Conservation (phyloP, 1,284 basidiomycete genomes). For the Leccinum huronense region DNA sequence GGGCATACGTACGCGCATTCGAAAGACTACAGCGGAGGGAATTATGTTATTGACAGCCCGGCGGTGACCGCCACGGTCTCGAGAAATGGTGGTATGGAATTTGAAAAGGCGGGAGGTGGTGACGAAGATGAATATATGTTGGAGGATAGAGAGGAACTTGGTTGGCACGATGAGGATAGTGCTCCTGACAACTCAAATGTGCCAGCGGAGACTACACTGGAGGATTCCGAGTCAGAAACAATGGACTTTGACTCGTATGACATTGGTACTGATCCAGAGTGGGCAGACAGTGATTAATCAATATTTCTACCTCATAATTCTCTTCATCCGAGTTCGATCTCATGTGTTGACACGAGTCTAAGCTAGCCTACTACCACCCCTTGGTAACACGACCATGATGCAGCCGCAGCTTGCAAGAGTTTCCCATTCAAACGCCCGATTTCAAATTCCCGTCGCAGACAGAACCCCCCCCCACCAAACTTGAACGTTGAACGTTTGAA, state of each 20-base stretch:
- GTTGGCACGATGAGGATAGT: background rate
- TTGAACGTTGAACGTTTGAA: too few species aligned
- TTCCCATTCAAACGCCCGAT: too few species aligned
- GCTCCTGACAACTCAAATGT: background rate
- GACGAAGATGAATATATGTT: background rate
- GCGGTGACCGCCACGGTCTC: background rate
- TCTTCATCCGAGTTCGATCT: too few species aligned
- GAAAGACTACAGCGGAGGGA: background rate
- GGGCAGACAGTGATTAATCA: background rate
- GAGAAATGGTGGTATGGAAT: background rate
- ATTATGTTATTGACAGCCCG: background rate
- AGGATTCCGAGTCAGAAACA: background rate
- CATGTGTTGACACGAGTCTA: too few species aligned
- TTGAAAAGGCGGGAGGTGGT: background rate
- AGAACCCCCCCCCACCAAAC: too few species aligned
- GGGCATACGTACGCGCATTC: background rate
- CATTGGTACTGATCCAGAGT: constrained; percentile 1
- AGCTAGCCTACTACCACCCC: too few species aligned
- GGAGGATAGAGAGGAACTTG: background rate
- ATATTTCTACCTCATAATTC: too few species aligned
- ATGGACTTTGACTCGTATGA: background rate
- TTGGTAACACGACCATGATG: too few species aligned
- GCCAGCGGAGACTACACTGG: background rate
- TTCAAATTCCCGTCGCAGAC: too few species aligned
- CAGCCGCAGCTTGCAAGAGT: too few species aligned